Percentiles rank a stretch among this genome's conserved stretches.
These are phyloP conservation scores for Somion occarium DNA, from an alignment of 1,284 basidiomycete species.

Conservation along the genomic window DNA sequence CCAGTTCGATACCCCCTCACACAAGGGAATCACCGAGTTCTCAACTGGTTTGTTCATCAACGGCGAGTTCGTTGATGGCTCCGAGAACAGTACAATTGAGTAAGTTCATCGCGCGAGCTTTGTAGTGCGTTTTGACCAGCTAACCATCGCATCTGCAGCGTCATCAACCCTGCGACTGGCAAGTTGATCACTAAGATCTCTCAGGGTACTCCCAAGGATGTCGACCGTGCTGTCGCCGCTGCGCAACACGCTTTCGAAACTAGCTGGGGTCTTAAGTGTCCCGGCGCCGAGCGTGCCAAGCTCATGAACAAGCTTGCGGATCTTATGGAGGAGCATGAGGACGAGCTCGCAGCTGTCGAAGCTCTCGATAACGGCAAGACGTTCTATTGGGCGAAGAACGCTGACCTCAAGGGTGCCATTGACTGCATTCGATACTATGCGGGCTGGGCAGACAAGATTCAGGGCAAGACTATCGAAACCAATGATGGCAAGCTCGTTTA, in stretches of 20 bases:
- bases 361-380: constrained; percentile 76
- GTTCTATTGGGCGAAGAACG: constrained; percentile 65
- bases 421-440: constrained; percentile 69
- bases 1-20: constrained; percentile 61
- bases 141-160: constrained; percentile 35
- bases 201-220: constrained; percentile 65
- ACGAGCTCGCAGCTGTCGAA: constrained; percentile 76
- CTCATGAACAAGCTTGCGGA: constrained; percentile 69
- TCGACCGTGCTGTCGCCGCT: constrained; percentile 72
- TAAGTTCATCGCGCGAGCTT: too few species aligned
- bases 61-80: constrained; percentile 75
- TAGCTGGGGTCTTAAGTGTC: constrained; percentile 65
- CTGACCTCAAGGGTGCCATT: constrained; percentile 71
- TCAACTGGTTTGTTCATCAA: constrained; percentile 79
- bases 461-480: constrained; percentile 79
- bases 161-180: constrained; percentile 81
- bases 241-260: constrained; percentile 77
- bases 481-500: constrained; percentile 70
- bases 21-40: constrained; percentile 69
- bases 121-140: too few species aligned
- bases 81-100: constrained; percentile 64
- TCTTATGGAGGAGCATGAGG: constrained; percentile 67
- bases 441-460: constrained; percentile 86
- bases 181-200: constrained; percentile 65
- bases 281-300: constrained; percentile 60